Conservation (phyloP, 306 rosid genomes). For the Lathyrus sativus region DNA sequence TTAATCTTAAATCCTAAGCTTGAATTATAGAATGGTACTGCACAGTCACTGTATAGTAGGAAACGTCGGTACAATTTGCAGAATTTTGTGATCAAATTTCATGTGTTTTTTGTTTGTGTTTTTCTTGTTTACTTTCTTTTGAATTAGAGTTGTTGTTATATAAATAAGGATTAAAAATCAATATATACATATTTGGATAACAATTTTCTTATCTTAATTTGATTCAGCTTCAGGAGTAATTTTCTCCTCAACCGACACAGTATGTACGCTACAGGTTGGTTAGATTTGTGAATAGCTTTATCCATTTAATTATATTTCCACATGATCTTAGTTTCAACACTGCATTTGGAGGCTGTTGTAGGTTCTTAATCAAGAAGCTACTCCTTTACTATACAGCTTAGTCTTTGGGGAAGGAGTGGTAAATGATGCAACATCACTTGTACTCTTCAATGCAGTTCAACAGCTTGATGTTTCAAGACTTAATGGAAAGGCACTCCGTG, state of each 20-base stretch:
- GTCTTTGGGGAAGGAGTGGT: slow-evolving; percentile 97
- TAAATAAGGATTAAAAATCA: neutral
- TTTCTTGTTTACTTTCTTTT: neutral
- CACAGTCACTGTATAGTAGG: no score
- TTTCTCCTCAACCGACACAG: slow-evolving; percentile 91
- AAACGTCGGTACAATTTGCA: no score
- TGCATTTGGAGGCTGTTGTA: slow-evolving; percentile 38
- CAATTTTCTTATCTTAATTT: slow-evolving; percentile 37
- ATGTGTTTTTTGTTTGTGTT: neutral
- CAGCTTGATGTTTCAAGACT: slow-evolving; percentile 65
- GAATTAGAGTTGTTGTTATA: neutral
- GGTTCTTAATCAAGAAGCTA: slow-evolving; percentile 91
- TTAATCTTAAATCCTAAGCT: no score
- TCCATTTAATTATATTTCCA: slow-evolving; percentile 32
- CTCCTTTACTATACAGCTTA: slow-evolving; percentile 85
- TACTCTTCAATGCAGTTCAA: slow-evolving; percentile 86
- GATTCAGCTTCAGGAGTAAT: slow-evolving; percentile 80
- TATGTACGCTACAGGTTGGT: slow-evolving; percentile 92
- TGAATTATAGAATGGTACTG: no score
- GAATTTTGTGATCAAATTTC: no score
- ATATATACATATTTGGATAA: slow-evolving; percentile 21
- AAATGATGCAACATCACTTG: slow-evolving; percentile 93
- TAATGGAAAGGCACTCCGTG: slow-evolving; percentile 37
- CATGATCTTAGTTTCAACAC: slow-evolving; percentile 17
- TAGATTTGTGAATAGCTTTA: slow-evolving; percentile 35